Conservation (phyloP, 1,284 basidiomycete species). For the Pisolithus thermaeus region DNA sequence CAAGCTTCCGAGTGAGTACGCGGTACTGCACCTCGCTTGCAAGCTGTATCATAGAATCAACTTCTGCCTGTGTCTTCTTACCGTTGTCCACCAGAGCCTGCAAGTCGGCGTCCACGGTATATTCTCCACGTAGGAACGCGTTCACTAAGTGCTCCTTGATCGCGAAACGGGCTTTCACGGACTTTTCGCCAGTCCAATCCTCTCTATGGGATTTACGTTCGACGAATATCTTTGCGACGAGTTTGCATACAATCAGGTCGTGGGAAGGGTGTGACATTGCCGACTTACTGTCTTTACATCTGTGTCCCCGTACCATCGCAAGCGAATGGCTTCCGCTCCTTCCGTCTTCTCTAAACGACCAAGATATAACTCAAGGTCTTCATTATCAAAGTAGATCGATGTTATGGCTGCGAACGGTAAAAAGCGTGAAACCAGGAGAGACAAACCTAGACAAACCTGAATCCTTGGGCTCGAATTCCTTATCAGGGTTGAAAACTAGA, state of each 20-base stretch:
- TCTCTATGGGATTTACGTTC: slow-evolving; percentile 99
- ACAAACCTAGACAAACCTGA: slow-evolving; percentile 48
- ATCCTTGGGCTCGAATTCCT: slow-evolving; percentile 89
- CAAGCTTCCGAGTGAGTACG: slow-evolving; percentile 77
- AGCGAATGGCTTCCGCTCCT: slow-evolving; percentile 93
- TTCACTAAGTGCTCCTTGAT: slow-evolving; percentile 96
- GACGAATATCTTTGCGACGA: slow-evolving; percentile 74
- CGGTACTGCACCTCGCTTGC: slow-evolving; percentile 96
- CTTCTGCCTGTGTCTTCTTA: slow-evolving; percentile 92
- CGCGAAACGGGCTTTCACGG: slow-evolving; percentile 96
- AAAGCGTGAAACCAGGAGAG: background rate
- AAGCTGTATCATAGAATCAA: slow-evolving; percentile 93
- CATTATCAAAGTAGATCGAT: slow-evolving; percentile 91
- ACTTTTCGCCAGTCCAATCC: slow-evolving; percentile 99
- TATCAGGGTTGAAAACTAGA: slow-evolving; percentile 91
- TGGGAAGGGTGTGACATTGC: background rate
- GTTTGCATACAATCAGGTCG: background rate
- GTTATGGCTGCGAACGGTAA: slow-evolving; percentile 56
- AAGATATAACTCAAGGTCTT: slow-evolving; percentile 95
- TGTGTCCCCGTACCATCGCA: slow-evolving; percentile 98
- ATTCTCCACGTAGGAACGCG: slow-evolving; percentile 83
- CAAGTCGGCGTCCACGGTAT: slow-evolving; percentile 94
- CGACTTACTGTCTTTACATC: slow-evolving; percentile 68
- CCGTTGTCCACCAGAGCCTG: slow-evolving; percentile 85
- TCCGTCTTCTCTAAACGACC: slow-evolving; percentile 98